Percentiles rank a stretch among this genome's conserved stretches.
Conservation (phyloP, 495 filamentous ascomycete genomes). For the Symbiotaphrina buchneri region DNA sequence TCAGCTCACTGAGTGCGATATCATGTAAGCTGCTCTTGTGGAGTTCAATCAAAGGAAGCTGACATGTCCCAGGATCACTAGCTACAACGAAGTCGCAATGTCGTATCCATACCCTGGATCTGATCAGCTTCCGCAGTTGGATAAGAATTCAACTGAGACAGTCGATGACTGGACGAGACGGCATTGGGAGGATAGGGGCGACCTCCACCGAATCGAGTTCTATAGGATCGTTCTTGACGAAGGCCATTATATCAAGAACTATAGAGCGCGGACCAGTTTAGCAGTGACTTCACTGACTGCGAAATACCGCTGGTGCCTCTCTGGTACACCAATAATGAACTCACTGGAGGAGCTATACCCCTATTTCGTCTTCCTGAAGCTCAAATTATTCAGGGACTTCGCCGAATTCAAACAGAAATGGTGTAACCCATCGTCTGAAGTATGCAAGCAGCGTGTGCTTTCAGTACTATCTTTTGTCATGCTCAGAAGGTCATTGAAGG, state of each 20-base stretch:
- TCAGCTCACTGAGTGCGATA: conserved; percentile 1
- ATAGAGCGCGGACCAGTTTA: conserved; percentile 18
- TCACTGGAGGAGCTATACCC: conserved; percentile 27
- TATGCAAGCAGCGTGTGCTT: conserved; percentile 15
- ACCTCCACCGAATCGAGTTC: conserved; percentile 1
- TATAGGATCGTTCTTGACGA: conserved; percentile 23
- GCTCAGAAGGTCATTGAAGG: conserved; percentile 26
- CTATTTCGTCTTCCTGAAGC: conserved; percentile 33
- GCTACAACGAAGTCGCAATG: background rate
- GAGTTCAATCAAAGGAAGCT: too few relatives aligned
- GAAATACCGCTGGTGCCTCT: conserved; percentile 31
- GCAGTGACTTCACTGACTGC: conserved; percentile 29
- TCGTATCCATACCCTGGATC: background rate
- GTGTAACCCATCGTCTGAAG: conserved; percentile 12
- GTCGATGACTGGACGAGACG: background rate
- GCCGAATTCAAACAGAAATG: conserved; percentile 25
- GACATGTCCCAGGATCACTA: background rate
- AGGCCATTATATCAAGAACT: conserved; percentile 41
- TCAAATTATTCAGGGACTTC: conserved; percentile 18
- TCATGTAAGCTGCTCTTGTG: too few relatives aligned
- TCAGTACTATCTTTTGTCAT: conserved; percentile 22
- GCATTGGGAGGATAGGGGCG: conserved; percentile 1
- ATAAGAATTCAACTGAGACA: background rate
- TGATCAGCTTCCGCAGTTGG: background rate
- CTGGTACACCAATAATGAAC: conserved; percentile 39